Evolutionary conservation across 371 early-diverging fungal genomes (phyloP).

Genomic region (Modicella reniformis): DNA sequence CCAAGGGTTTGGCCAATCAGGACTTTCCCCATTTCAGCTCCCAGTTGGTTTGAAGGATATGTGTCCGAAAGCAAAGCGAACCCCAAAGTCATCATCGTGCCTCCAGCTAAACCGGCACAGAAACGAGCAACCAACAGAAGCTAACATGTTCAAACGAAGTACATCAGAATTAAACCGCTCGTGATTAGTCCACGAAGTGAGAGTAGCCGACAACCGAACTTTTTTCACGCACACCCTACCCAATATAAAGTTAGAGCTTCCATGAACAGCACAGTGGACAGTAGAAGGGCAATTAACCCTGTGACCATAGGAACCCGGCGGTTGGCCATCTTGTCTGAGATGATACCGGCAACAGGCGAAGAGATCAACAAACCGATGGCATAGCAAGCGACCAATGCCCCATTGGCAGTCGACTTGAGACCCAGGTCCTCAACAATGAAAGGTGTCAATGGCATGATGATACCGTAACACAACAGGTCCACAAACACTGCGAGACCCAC

Average conservation of each 20-base stretch:
- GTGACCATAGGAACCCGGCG: constrained; percentile 65
- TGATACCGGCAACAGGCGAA: constrained; percentile 31
- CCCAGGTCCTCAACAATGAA: constrained; percentile 38
- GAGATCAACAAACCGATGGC: constrained; percentile 37
- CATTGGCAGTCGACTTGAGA: constrained; percentile 36
- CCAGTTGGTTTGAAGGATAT: constrained; percentile 64
- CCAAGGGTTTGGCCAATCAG: constrained; percentile 43
- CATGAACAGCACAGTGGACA: constrained; percentile 69
- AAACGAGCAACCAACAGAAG: constrained; percentile 66
- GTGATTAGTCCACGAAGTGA: no score
- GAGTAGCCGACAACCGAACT: no score
- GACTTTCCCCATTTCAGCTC: constrained; percentile 68
- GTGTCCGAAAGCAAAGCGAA: constrained; percentile 71
- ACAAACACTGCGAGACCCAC: constrained; percentile 40
- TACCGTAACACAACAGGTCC: constrained; percentile 42
- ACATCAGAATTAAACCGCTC: no score
- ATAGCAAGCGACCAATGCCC: constrained; percentile 41
- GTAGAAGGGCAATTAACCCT: constrained; percentile 63
- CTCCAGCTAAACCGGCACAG: constrained; percentile 69
- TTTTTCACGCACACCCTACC: no score
- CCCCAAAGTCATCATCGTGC: constrained; percentile 70
- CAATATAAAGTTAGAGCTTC: constrained; percentile 59
- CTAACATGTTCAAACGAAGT: background rate
- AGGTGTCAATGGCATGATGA: constrained; percentile 48
- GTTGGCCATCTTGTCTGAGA: constrained; percentile 41